These are phyloP conservation scores for Eucalyptus guilfoylei DNA, from an alignment of 345 rosid species.

Conservation along the genomic window DNA sequence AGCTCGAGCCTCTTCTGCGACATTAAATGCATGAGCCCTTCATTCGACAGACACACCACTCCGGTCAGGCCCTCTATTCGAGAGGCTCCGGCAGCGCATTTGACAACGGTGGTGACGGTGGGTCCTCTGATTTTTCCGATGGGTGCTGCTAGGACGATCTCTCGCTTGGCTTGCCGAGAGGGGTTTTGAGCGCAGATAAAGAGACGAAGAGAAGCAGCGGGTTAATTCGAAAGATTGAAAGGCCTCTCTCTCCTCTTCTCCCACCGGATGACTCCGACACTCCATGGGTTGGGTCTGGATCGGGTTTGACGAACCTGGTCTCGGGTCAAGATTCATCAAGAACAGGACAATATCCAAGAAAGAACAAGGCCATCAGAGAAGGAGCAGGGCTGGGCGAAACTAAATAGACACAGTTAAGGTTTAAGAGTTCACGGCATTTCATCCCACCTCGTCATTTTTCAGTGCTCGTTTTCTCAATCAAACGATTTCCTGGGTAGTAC, in stretches of 20 bases:
- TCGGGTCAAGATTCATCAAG: neutral
- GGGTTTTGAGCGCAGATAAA: neutral
- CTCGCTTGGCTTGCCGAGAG: neutral
- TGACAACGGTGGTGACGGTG: neutral
- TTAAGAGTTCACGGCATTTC: neutral
- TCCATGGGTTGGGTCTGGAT: neutral
- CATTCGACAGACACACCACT: slow-evolving; percentile 46
- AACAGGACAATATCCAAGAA: too few species aligned
- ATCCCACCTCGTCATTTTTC: neutral
- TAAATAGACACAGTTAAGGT: neutral
- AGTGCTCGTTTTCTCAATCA: neutral
- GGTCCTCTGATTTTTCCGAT: neutral
- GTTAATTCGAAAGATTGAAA: neutral
- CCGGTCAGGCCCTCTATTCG: slow-evolving; percentile 40
- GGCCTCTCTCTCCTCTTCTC: neutral
- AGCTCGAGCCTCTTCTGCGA: slow-evolving; percentile 55
- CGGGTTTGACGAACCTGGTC: neutral
- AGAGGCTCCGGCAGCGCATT: neutral
- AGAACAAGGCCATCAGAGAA: neutral
- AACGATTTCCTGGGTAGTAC: neutral
- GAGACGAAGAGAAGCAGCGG: neutral
- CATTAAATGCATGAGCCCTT: slow-evolving; percentile 45
- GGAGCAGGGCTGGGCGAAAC: neutral
- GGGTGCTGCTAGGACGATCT: neutral
- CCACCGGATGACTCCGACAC: too few species aligned